phyloP scores from a whole-genome alignment of 2,329 filamentous ascomycete species.

The Fusarium heterosporum region DNA sequence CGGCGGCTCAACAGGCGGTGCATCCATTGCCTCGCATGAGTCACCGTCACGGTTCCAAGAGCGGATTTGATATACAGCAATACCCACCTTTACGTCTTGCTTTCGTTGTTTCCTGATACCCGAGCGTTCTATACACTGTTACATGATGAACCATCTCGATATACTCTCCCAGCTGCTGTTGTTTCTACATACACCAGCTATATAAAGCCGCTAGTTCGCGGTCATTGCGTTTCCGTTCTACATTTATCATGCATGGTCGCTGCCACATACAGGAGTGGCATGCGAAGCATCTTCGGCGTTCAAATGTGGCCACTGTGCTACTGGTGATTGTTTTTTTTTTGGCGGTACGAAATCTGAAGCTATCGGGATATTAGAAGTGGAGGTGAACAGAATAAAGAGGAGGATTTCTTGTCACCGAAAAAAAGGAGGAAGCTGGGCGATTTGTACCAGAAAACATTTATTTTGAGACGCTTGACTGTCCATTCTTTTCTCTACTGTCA shows the following conservation, averaged over 20 bases:
- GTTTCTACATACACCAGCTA: conserved; percentile 18
- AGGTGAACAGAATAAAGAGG: conserved; percentile 27
- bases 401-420: conserved; percentile 5
- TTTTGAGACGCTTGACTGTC: conserved; percentile 34
- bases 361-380: conserved; percentile 25
- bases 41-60: conserved; percentile 47
- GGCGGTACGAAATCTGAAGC: conserved; percentile 35
- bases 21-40: conserved; percentile 39
- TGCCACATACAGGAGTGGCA: conserved; percentile 22
- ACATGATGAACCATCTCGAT: conserved; percentile 35
- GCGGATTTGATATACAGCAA: conserved; percentile 42
- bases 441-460: conserved; percentile 29
- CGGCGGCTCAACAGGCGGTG: conserved; percentile 42
- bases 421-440: conserved; percentile 32
- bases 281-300: conserved; percentile 47
- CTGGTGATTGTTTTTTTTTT: conserved; percentile 38
- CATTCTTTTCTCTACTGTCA: conserved; percentile 42
- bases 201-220: conserved; percentile 13
- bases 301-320: conserved; percentile 41
- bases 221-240: conserved; percentile 26
- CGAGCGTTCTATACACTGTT: conserved; percentile 47
- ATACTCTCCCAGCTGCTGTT: conserved; percentile 16
- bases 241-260: conserved; percentile 24
- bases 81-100: conserved; percentile 14
- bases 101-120: conserved; percentile 33